phyloP scores from a whole-genome alignment of 2,329 filamentous ascomycete genomes.

The Colletotrichum sansevieriae region DNA sequence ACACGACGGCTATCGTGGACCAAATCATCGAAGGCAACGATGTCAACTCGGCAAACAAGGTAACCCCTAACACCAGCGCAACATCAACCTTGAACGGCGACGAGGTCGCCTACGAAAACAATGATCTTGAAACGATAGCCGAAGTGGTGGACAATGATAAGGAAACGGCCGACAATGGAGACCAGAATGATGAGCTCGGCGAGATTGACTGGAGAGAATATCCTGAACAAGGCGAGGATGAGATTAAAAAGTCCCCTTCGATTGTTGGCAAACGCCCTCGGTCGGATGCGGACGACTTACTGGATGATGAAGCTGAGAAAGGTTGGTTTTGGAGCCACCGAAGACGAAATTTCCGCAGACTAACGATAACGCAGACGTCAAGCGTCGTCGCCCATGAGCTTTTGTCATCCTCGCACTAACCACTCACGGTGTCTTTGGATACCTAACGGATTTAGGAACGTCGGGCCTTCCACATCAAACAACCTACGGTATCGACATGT shows the following conservation, averaged over 20 bases:
- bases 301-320: conserved; percentile 44
- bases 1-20: not conserved
- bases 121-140: conserved; percentile 50
- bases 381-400: conserved; percentile 46
- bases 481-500: not conserved
- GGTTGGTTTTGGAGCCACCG: conserved; percentile 37
- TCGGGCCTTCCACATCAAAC: not conserved
- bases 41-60: conserved; percentile 30
- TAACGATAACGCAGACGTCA: conserved; percentile 44
- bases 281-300: conserved; percentile 44
- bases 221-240: conserved; percentile 42
- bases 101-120: conserved; percentile 45
- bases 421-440: conserved; percentile 1
- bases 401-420: conserved; percentile 31
- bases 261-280: conserved; percentile 44
- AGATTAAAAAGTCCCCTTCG: conserved; percentile 29
- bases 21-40: conserved; percentile 18
- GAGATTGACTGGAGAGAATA: conserved; percentile 48
- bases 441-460: conserved; percentile 20
- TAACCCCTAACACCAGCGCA: conserved; percentile 46
- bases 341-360: not conserved
- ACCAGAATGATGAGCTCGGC: conserved; percentile 35
- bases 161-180: not conserved
- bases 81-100: conserved; percentile 52
- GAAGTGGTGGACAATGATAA: conserved; percentile 31